phyloP scores from a whole-genome alignment of 306 rosid genomes.

The Gastrolobium bilobum region DNA sequence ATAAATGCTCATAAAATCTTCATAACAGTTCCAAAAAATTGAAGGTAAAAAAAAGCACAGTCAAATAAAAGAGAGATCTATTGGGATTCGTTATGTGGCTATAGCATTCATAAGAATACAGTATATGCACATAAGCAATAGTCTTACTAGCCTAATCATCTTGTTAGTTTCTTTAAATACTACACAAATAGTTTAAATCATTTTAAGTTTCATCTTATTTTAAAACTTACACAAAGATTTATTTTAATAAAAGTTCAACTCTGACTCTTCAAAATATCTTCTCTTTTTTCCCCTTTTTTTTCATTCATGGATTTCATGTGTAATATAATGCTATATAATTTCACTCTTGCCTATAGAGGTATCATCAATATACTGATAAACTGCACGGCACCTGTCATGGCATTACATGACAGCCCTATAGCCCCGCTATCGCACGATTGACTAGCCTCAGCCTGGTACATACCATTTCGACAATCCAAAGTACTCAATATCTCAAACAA shows the following conservation, averaged over 20 bases:
- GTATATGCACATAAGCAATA: background rate
- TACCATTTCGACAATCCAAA: slow-evolving; percentile 44
- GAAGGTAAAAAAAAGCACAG: background rate
- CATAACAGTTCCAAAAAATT: slow-evolving; percentile 30
- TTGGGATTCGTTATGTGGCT: background rate
- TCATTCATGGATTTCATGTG: background rate
- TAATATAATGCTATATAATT: background rate
- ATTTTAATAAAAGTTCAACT: background rate
- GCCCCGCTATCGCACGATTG: too few species aligned
- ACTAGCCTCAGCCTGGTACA: too few species aligned
- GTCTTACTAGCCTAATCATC: slow-evolving; percentile 12
- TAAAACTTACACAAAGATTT: background rate
- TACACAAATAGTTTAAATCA: background rate
- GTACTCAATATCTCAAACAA: slow-evolving; percentile 37
- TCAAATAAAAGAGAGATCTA: slow-evolving; percentile 10
- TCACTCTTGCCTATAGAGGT: background rate
- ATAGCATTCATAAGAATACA: slow-evolving; percentile 1
- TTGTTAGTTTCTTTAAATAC: slow-evolving; percentile 24
- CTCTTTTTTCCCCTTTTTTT: background rate
- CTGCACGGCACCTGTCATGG: too few species aligned
- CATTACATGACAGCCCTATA: too few species aligned
- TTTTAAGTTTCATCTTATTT: slow-evolving; percentile 34
- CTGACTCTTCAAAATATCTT: background rate
- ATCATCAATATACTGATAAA: slow-evolving; percentile 5
- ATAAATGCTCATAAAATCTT: slow-evolving; percentile 45